A percentile compares a stretch with the other conserved stretches of the same genome.
These are phyloP conservation scores for Purpureocillium lavendulum DNA, from an alignment of 2,329 filamentous ascomycete species.

Conservation along the genomic window DNA sequence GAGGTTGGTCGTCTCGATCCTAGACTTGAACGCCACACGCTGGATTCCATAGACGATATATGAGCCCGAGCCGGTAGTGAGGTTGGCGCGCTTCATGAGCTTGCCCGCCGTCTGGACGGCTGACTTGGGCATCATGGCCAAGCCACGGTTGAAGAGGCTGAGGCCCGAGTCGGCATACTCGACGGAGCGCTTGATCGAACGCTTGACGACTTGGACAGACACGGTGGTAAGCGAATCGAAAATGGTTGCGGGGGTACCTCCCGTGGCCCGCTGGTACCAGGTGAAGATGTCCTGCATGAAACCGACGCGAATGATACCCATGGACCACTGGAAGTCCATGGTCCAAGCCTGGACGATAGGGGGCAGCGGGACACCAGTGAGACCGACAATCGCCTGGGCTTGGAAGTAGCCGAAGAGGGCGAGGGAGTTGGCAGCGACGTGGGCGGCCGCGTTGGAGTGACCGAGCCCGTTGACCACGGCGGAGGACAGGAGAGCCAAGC, in stretches of 20 bases:
- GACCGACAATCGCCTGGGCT: constrained; percentile 82
- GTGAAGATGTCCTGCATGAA: constrained; percentile 86
- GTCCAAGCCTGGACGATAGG: constrained; percentile 90
- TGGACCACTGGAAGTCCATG: constrained; percentile 96
- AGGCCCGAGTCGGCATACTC: constrained; percentile 27
- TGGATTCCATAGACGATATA: constrained; percentile 73
- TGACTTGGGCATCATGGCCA: constrained; percentile 40
- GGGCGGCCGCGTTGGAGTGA: constrained; percentile 87
- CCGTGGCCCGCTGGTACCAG: constrained; percentile 93
- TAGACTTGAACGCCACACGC: constrained; percentile 66
- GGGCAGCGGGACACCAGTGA: constrained; percentile 72
- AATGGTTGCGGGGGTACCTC: constrained; percentile 72
- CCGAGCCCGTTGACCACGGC: constrained; percentile 84
- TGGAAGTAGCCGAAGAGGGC: constrained; percentile 96
- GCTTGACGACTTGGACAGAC: constrained; percentile 77
- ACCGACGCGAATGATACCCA: constrained; percentile 84
- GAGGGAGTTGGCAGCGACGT: constrained; percentile 86
- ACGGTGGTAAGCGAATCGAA: constrained; percentile 65
- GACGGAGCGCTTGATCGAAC: constrained; percentile 36
- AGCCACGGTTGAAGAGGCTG: constrained; percentile 45
- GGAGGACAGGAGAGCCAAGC: constrained; percentile 73
- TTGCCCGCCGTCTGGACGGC: constrained; percentile 22
- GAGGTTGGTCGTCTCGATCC: constrained; percentile 84
- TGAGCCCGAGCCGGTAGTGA: constrained; percentile 43
- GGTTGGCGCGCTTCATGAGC: constrained; percentile 46